These are phyloP conservation scores for Echites panduratus DNA, from an alignment of 257 asterid species.

Conservation along the genomic window DNA sequence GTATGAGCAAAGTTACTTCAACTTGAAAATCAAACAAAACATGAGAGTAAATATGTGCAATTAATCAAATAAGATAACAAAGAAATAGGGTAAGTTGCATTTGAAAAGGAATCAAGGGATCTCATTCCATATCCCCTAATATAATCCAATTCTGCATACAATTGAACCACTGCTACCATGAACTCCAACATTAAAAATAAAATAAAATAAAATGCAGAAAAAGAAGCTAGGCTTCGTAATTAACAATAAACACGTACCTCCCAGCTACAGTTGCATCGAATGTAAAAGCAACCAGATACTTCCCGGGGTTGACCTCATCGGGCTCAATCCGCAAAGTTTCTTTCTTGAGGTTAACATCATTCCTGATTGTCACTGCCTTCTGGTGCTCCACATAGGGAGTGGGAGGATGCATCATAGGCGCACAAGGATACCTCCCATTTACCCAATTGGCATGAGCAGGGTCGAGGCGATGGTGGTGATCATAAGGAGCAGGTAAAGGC, in stretches of 20 bases:
- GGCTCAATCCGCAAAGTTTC: slow-evolving; percentile 82
- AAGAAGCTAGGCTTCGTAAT: background rate
- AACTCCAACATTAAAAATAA: background rate
- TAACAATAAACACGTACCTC: slow-evolving; percentile 41
- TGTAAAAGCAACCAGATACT: slow-evolving; percentile 70
- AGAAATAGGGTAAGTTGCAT: background rate
- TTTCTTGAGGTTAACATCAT: slow-evolving; percentile 91
- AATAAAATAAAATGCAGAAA: background rate
- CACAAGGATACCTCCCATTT: slow-evolving; percentile 63
- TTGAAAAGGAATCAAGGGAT: background rate
- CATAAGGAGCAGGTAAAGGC: slow-evolving; percentile 73
- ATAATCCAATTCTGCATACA: background rate
- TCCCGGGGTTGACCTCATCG: slow-evolving; percentile 81
- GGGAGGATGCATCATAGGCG: slow-evolving; percentile 59
- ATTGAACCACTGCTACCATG: background rate
- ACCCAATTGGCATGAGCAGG: slow-evolving; percentile 68
- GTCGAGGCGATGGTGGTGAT: slow-evolving; percentile 56
- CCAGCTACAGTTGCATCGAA: slow-evolving; percentile 92
- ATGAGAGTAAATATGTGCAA: background rate
- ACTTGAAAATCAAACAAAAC: background rate
- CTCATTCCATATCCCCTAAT: background rate
- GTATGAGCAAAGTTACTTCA: background rate
- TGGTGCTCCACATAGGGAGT: slow-evolving; percentile 87
- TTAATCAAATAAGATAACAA: background rate
- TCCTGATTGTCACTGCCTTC: slow-evolving; percentile 93